A percentile compares a stretch with the other conserved stretches of the same genome.
Conservation (phyloP, 495 filamentous ascomycete species). For the Podospora conica region DNA sequence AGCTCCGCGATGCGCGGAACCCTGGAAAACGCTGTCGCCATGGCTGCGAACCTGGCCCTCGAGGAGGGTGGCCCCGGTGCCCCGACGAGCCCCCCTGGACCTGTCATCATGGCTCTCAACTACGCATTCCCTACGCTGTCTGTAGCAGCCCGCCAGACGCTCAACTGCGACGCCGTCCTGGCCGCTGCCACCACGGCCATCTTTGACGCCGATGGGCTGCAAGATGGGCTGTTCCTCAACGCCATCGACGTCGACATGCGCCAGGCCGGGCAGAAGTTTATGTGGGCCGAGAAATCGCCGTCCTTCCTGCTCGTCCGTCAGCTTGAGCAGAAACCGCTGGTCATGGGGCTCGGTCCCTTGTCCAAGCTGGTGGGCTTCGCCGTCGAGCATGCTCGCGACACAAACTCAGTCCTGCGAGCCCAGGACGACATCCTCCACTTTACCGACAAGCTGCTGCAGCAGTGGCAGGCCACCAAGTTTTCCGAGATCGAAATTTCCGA, state of each 20-base stretch:
- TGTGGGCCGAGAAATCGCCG: conserved; percentile 59
- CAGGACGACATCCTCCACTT: conserved; percentile 71
- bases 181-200: conserved; percentile 63
- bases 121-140: conserved; percentile 72
- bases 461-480: conserved; percentile 81
- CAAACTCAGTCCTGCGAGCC: conserved; percentile 54
- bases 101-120: conserved; percentile 68
- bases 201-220: conserved; percentile 65
- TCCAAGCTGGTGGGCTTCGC: conserved; percentile 70
- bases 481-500: conserved; percentile 76
- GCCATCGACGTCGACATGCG: conserved; percentile 70
- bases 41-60: conserved; percentile 71
- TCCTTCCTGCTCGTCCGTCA: conserved; percentile 53
- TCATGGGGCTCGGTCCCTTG: conserved; percentile 70
- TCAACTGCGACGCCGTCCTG: conserved; percentile 73
- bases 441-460: conserved; percentile 60
- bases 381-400: conserved; percentile 57
- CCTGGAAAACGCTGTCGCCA: conserved; percentile 70
- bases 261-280: conserved; percentile 58
- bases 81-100: conserved; percentile 48
- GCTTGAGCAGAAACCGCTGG: conserved; percentile 61
- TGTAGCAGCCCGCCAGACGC: conserved; percentile 42
- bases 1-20: conserved; percentile 57
- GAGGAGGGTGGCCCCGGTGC: conserved; percentile 26
- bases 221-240: conserved; percentile 75